Percentiles rank a stretch among this genome's conserved stretches.
These are phyloP conservation scores for Nannizzia gypsea DNA, from an alignment of 2,329 filamentous ascomycete species.

Conservation along the genomic window DNA sequence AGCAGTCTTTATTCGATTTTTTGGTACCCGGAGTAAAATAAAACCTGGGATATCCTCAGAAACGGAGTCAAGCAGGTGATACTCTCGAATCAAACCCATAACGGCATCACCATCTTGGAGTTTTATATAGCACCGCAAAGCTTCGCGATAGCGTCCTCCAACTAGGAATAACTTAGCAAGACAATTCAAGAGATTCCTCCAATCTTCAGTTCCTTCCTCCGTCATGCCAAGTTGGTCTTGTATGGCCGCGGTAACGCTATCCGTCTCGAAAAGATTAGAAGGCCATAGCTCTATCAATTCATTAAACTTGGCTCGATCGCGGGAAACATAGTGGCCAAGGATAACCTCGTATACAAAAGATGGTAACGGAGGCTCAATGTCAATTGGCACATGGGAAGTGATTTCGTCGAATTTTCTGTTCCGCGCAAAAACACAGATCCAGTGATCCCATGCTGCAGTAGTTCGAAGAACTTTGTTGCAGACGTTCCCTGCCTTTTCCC, in stretches of 20 bases:
- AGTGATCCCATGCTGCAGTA: slow-evolving; percentile 80
- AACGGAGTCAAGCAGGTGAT: slow-evolving; percentile 80
- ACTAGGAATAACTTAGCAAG: slow-evolving; percentile 76
- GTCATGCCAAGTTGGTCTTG: slow-evolving; percentile 72
- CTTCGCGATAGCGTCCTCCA: slow-evolving; percentile 68
- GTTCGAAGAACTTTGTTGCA: slow-evolving; percentile 74
- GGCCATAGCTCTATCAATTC: slow-evolving; percentile 76
- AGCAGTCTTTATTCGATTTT: slow-evolving; percentile 55
- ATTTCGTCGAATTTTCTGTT: slow-evolving; percentile 84
- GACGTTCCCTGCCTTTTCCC: slow-evolving; percentile 64
- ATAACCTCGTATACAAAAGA: slow-evolving; percentile 79
- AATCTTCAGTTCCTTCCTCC: slow-evolving; percentile 68
- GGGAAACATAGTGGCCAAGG: slow-evolving; percentile 74
- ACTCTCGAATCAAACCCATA: slow-evolving; percentile 73
- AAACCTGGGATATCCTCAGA: slow-evolving; percentile 83
- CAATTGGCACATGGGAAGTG: slow-evolving; percentile 65
- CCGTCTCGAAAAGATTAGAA: slow-evolving; percentile 68
- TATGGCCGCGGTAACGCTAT: slow-evolving; percentile 62
- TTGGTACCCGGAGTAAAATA: slow-evolving; percentile 71
- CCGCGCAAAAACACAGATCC: slow-evolving; percentile 85
- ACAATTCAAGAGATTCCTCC: slow-evolving; percentile 78
- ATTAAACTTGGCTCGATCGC: slow-evolving; percentile 61
- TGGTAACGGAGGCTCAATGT: slow-evolving; percentile 67
- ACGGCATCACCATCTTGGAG: slow-evolving; percentile 85
- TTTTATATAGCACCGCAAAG: slow-evolving; percentile 76